Percentiles rank a stretch among this genome's conserved stretches.
These are phyloP conservation scores for Neonectria punicea DNA, from an alignment of 2,329 filamentous ascomycete species.

Conservation along the genomic window DNA sequence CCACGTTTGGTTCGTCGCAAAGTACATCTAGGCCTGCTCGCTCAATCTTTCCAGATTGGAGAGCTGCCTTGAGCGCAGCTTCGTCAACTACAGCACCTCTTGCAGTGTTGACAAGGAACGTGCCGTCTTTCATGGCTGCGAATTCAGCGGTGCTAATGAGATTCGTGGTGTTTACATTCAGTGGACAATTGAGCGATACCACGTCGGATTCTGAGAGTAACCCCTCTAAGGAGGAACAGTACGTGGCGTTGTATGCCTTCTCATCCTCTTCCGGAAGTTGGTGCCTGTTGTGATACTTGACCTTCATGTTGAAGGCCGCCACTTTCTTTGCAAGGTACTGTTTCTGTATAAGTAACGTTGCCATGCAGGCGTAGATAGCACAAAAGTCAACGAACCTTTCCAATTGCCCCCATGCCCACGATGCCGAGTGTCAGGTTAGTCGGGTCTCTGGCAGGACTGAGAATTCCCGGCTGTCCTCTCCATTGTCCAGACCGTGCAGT, in stretches of 20 bases:
- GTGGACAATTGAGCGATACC: conserved; percentile 50
- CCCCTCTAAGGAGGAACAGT: conserved; percentile 48
- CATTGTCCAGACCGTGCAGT: conserved; percentile 49
- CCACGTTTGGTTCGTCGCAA: conserved; percentile 51
- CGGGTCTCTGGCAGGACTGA: conserved; percentile 52
- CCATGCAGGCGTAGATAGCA: neutral
- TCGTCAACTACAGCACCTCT: conserved; percentile 60
- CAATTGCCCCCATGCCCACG: conserved; percentile 57
- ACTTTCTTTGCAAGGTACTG: conserved; percentile 53
- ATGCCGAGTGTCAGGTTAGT: conserved; percentile 55
- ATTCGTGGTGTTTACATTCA: conserved; percentile 51
- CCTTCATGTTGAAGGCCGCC: conserved; percentile 52
- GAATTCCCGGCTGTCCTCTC: conserved; percentile 40
- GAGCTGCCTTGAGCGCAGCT: conserved; percentile 53
- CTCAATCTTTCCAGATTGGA: conserved; percentile 56
- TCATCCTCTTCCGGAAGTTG: conserved; percentile 48
- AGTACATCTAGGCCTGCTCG: conserved; percentile 60
- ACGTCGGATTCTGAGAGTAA: conserved; percentile 53
- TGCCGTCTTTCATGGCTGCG: conserved; percentile 56
- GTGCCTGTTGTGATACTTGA: conserved; percentile 53
- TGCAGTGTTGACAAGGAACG: conserved; percentile 59
- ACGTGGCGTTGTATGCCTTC: conserved; percentile 46
- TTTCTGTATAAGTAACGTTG: neutral
- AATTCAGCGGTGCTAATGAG: conserved; percentile 53
- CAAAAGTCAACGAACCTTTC: conserved; percentile 34